phyloP scores from a whole-genome alignment of 768 basidiomycete genomes.

The Tulasnella sp. region DNA sequence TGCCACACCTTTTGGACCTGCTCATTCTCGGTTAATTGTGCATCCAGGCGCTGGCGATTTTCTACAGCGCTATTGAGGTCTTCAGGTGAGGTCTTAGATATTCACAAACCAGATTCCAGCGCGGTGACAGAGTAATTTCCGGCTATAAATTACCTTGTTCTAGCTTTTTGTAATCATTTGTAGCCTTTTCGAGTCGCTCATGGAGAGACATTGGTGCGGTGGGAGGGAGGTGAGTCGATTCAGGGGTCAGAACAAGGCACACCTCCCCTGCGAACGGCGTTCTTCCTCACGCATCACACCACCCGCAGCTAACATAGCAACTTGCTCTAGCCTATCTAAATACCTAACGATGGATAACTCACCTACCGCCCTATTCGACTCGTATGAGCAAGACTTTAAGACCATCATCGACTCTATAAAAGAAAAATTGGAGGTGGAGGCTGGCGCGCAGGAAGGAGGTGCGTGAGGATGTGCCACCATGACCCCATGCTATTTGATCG shows the following conservation, averaged over 20 bases:
- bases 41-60: constrained; percentile 75
- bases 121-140: not conserved
- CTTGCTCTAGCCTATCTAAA: not conserved
- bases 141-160: constrained; percentile 36
- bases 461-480: too few relatives aligned
- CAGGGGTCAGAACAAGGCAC: not conserved
- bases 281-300: not conserved
- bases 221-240: not conserved
- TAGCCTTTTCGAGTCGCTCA: constrained; percentile 45
- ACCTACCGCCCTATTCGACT: constrained; percentile 77
- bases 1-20: constrained; percentile 68
- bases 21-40: constrained; percentile 86
- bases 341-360: constrained; percentile 84
- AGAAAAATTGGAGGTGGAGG: constrained; percentile 65
- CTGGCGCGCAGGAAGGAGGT: constrained; percentile 61
- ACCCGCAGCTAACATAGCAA: not conserved
- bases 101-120: too few relatives aligned
- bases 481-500: too few relatives aligned
- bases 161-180: constrained; percentile 69
- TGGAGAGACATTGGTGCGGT: constrained; percentile 4
- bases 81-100: constrained; percentile 14
- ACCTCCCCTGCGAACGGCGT: not conserved
- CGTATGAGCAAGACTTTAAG: constrained; percentile 87
- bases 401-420: constrained; percentile 67
- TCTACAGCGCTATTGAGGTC: constrained; percentile 68